phyloP scores from a whole-genome alignment of 345 rosid species.

The Citrus medica region DNA sequence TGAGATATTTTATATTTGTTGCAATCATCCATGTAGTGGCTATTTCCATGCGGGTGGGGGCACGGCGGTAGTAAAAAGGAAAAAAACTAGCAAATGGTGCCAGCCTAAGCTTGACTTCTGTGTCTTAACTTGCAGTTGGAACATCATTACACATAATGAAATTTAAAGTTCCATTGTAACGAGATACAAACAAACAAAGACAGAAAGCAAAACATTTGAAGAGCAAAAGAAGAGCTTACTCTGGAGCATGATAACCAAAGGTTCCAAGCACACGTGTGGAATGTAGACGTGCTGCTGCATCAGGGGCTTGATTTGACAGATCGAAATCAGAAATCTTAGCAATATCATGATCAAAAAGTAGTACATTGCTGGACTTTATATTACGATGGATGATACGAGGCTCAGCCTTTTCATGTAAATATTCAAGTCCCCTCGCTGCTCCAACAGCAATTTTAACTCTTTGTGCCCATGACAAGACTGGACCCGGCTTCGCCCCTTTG shows the following conservation, averaged over 20 bases:
- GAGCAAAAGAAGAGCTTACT: slow-evolving; percentile 46
- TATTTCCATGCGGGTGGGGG: neutral
- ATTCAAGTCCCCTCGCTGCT: slow-evolving; percentile 92
- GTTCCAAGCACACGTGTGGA: slow-evolving; percentile 96
- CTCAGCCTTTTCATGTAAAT: slow-evolving; percentile 80
- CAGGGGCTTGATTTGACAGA: slow-evolving; percentile 91
- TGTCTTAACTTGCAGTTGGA: neutral
- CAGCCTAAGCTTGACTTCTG: neutral
- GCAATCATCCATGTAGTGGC: neutral
- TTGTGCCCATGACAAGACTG: slow-evolving; percentile 83
- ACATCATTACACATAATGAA: neutral
- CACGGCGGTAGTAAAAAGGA: too few species aligned
- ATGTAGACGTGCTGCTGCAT: slow-evolving; percentile 86
- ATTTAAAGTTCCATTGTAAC: neutral
- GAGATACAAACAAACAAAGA: neutral
- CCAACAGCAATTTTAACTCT: slow-evolving; percentile 91
- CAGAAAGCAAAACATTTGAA: neutral
- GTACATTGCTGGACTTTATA: slow-evolving; percentile 83
- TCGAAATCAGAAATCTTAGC: slow-evolving; percentile 95
- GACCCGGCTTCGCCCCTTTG: slow-evolving; percentile 84
- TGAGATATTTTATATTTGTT: neutral
- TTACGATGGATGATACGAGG: slow-evolving; percentile 81
- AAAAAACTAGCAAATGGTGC: neutral
- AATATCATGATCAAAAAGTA: slow-evolving; percentile 75
- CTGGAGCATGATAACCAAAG: slow-evolving; percentile 98